phyloP scores from a whole-genome alignment of 1,284 basidiomycete genomes.

The Trametes versicolor region DNA sequence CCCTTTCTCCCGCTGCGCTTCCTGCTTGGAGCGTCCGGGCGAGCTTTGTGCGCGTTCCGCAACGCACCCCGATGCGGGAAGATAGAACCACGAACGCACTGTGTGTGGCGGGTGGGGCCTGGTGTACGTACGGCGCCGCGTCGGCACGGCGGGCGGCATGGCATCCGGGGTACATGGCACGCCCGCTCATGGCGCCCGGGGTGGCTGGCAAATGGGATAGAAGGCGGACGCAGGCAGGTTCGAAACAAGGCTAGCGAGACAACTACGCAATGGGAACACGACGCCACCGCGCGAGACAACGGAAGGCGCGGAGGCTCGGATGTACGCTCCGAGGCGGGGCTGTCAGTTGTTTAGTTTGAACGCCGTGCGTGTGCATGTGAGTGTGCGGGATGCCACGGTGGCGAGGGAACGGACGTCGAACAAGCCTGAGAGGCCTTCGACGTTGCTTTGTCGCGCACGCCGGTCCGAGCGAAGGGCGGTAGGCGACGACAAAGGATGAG shows the following conservation, averaged over 20 bases:
- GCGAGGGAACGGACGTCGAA: neutral
- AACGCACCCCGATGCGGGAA: conserved; percentile 9
- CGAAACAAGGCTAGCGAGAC: no score
- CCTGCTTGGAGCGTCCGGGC: neutral
- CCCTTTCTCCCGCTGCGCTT: neutral
- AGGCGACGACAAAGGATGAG: neutral
- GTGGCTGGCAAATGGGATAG: no score
- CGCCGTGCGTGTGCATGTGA: neutral
- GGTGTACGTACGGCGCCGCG: conserved; percentile 3
- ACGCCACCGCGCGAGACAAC: no score
- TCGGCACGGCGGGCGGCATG: conserved; percentile 1
- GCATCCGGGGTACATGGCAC: neutral
- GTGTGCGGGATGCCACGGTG: neutral
- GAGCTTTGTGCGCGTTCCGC: conserved; percentile 8
- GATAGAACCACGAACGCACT: conserved; percentile 9
- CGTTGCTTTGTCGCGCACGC: neutral
- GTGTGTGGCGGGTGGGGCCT: neutral
- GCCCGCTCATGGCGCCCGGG: neutral
- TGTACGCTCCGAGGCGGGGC: neutral
- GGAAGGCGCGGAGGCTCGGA: neutral
- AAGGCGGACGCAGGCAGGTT: no score
- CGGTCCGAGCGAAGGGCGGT: conserved; percentile 2
- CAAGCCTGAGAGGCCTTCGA: no score
- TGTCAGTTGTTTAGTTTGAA: conserved; percentile 4
- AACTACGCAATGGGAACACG: no score